Evolutionary conservation across 352 stramenopile genomes (phyloP).

Genomic region (Phytophthora chlamydospora): DNA sequence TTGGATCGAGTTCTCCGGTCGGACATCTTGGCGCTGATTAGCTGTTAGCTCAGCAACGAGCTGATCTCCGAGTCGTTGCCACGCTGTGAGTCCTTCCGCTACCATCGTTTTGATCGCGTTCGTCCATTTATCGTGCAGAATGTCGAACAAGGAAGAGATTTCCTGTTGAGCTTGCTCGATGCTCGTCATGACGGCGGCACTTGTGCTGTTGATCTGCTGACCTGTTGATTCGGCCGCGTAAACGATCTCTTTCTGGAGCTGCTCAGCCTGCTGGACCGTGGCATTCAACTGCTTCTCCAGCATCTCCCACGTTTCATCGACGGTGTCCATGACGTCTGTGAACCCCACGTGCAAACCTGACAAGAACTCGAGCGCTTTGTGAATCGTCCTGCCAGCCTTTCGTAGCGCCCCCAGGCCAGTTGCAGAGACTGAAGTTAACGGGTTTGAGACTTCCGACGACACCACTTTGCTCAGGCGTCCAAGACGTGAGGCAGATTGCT

Average conservation of each 20-base stretch:
- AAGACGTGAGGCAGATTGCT: conserved; percentile 39
- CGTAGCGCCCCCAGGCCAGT: conserved; percentile 27
- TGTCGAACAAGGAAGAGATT: conserved; percentile 31
- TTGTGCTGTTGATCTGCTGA: conserved; percentile 37
- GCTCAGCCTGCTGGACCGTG: conserved; percentile 25
- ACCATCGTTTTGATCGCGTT: conserved; percentile 23
- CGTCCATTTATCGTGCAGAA: conserved; percentile 37
- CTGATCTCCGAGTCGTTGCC: conserved; percentile 36
- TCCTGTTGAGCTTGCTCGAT: conserved; percentile 37
- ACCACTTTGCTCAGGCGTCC: conserved; percentile 33
- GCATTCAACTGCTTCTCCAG: conserved; percentile 39
- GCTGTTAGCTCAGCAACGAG: conserved; percentile 38
- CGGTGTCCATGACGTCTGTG: conserved; percentile 29
- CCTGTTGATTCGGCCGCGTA: conserved; percentile 35
- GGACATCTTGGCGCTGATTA: conserved; percentile 34
- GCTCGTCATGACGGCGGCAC: conserved; percentile 22
- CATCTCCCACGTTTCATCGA: conserved; percentile 32
- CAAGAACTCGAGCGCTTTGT: conserved; percentile 37
- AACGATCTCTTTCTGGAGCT: conserved; percentile 36
- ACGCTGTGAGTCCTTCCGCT: conserved; percentile 29
- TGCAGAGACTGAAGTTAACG: conserved; percentile 23
- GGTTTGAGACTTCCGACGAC: conserved; percentile 27
- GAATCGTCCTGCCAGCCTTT: conserved; percentile 38
- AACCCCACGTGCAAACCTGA: conserved; percentile 39
- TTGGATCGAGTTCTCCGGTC: conserved; percentile 30